These are phyloP conservation scores for Hyaloperonospora brassicae DNA, from an alignment of 352 stramenopile species.

Conservation along the genomic window DNA sequence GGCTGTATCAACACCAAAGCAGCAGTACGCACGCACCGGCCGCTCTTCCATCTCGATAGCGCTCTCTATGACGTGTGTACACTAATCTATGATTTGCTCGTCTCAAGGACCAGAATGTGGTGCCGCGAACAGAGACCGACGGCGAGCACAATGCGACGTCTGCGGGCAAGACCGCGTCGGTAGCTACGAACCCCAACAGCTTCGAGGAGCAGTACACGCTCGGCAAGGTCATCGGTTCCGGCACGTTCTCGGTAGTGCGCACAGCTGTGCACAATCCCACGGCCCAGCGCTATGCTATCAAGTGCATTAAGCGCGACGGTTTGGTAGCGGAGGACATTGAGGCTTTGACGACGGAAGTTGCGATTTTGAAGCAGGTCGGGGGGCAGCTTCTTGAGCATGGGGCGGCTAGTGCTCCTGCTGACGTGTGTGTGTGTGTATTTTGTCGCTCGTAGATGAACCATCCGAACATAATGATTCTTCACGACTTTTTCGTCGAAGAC, in stretches of 20 bases:
- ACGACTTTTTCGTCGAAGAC: slow-evolving; percentile 90
- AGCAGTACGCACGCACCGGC: slow-evolving; percentile 27
- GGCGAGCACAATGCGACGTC: slow-evolving; percentile 25
- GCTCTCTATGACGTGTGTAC: no score
- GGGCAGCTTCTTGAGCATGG: no score
- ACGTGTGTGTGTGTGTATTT: background rate
- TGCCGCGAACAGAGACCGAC: slow-evolving; percentile 30
- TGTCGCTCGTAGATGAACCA: slow-evolving; percentile 69
- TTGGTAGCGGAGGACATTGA: slow-evolving; percentile 82
- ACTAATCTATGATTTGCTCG: slow-evolving; percentile 1
- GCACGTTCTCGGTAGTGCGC: slow-evolving; percentile 87
- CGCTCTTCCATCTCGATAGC: background rate
- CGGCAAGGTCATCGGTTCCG: slow-evolving; percentile 83
- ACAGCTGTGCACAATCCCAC: slow-evolving; percentile 78
- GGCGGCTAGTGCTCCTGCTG: no score
- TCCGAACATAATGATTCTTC: slow-evolving; percentile 88
- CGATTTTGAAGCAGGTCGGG: slow-evolving; percentile 74
- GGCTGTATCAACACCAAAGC: slow-evolving; percentile 71
- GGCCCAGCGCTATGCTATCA: slow-evolving; percentile 84
- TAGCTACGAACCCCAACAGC: slow-evolving; percentile 47
- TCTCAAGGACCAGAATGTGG: slow-evolving; percentile 36
- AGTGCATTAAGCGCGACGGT: slow-evolving; percentile 87
- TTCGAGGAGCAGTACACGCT: slow-evolving; percentile 83
- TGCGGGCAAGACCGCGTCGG: slow-evolving; percentile 17
- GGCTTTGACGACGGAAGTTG: slow-evolving; percentile 79